Evolutionary conservation across 2,329 filamentous ascomycete genomes (phyloP).

Genomic region (Pestalotiopsis sp.): DNA sequence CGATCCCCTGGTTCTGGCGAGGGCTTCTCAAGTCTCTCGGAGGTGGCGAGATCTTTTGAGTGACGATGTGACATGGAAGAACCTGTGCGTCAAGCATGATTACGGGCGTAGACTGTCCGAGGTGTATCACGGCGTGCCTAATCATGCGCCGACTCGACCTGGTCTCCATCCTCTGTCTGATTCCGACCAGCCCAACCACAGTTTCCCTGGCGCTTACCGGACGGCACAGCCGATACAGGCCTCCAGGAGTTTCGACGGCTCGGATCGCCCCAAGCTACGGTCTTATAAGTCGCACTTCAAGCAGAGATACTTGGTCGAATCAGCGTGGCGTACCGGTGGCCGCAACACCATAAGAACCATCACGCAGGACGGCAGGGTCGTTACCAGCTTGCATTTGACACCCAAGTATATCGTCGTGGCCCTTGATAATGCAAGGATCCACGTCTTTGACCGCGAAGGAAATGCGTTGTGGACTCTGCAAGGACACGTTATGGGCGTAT

Average conservation of each 20-base stretch:
- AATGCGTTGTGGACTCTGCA: constrained; percentile 86
- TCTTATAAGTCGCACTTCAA: constrained; percentile 98
- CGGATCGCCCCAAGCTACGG: constrained; percentile 63
- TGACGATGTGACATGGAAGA: constrained; percentile 98
- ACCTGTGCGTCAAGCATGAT: constrained; percentile 92
- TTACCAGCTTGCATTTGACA: constrained; percentile 92
- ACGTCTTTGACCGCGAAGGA: constrained; percentile 93
- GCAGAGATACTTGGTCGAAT: constrained; percentile 94
- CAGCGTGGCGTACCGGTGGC: constrained; percentile 94
- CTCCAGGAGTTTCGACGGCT: constrained; percentile 14
- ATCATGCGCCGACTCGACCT: constrained; percentile 32
- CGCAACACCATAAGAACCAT: constrained; percentile 82
- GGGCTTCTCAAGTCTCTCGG: constrained; percentile 93
- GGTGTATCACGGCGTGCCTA: constrained; percentile 39
- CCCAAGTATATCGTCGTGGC: constrained; percentile 97
- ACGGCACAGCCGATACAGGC: constrained; percentile 16
- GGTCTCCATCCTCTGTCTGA: constrained; percentile 35
- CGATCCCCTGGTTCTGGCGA: constrained; percentile 89
- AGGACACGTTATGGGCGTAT: constrained; percentile 98
- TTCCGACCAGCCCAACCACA: constrained; percentile 36
- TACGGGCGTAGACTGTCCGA: constrained; percentile 68
- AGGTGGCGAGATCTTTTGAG: constrained; percentile 92
- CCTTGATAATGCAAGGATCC: constrained; percentile 96
- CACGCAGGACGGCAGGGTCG: constrained; percentile 93
- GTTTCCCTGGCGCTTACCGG: constrained; percentile 48